phyloP scores from a whole-genome alignment of 1,139 yeast genomes.

The Saccharomyces pastorianus region DNA sequence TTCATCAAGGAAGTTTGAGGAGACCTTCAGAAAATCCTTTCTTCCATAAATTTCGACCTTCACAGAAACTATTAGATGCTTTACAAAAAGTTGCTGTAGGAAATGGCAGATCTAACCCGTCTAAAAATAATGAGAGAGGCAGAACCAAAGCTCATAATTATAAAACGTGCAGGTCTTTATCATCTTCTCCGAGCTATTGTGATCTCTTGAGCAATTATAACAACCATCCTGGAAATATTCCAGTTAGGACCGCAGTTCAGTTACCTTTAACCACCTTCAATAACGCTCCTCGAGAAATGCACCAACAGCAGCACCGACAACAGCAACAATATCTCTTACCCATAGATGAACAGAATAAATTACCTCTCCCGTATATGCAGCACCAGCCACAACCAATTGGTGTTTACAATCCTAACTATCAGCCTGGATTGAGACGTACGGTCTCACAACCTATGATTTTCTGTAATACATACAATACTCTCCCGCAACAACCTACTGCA shows the following conservation, averaged over 20 bases:
- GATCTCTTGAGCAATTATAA: not conserved
- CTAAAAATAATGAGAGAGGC: not conserved
- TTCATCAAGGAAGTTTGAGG: conserved; percentile 45
- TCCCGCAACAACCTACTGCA: not conserved
- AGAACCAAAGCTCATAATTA: not conserved
- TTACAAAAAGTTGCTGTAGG: not conserved
- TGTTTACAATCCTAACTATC: not conserved
- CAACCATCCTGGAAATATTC: not conserved
- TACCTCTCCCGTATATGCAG: not conserved
- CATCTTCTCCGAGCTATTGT: not conserved
- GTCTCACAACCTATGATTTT: not conserved
- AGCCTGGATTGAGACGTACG: not conserved
- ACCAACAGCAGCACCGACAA: not conserved
- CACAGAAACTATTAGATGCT: not conserved
- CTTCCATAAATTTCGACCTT: not conserved
- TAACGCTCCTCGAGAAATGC: not conserved
- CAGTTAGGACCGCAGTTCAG: not conserved
- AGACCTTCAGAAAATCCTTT: conserved; percentile 49
- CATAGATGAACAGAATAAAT: not conserved
- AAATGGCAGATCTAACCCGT: not conserved
- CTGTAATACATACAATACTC: not conserved
- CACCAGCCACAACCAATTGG: not conserved
- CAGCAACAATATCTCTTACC: not conserved
- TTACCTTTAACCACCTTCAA: not conserved
- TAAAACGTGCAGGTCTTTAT: not conserved